phyloP scores from a whole-genome alignment of 2,329 filamentous ascomycete species.

The Cladosporium colombiae region DNA sequence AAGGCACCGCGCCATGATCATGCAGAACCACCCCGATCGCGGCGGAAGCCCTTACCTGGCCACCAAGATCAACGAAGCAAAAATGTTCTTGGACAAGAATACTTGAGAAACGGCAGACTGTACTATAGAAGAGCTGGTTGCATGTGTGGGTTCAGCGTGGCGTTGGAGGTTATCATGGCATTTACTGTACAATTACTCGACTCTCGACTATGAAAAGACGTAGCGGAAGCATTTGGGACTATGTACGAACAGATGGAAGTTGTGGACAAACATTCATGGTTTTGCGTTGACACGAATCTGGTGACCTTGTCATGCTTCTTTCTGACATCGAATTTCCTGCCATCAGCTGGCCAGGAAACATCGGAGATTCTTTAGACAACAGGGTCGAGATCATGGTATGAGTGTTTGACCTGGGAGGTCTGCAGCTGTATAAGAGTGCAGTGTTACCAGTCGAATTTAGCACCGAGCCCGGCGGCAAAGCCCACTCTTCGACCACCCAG shows the following conservation, averaged over 20 bases:
- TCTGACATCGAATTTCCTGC: not conserved
- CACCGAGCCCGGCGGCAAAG: not conserved
- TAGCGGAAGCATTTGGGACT: constrained; percentile 12
- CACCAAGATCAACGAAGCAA: constrained; percentile 98
- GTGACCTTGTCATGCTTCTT: not conserved
- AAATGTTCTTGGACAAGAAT: constrained; percentile 86
- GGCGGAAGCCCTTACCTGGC: constrained; percentile 95
- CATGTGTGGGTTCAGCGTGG: constrained; percentile 19
- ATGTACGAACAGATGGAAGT: not conserved
- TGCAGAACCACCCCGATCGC: constrained; percentile 96
- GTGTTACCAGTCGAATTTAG: not conserved
- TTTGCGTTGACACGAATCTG: not conserved
- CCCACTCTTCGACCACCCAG: not conserved
- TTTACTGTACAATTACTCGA: constrained; percentile 20
- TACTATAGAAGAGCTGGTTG: constrained; percentile 1
- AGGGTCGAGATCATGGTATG: too few species aligned
- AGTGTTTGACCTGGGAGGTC: too few species aligned
- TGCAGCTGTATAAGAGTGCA: not conserved
- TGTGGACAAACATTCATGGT: not conserved
- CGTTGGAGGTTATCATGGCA: constrained; percentile 19
- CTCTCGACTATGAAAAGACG: constrained; percentile 17
- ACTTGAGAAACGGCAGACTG: constrained; percentile 21
- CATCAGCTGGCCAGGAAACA: not conserved
- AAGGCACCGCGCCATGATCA: constrained; percentile 92
- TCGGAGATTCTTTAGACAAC: not conserved